A percentile compares a stretch with the other conserved stretches of the same genome.
Conservation (phyloP, 169 alveolate genomes). For the Eimeria tenella region DNA sequence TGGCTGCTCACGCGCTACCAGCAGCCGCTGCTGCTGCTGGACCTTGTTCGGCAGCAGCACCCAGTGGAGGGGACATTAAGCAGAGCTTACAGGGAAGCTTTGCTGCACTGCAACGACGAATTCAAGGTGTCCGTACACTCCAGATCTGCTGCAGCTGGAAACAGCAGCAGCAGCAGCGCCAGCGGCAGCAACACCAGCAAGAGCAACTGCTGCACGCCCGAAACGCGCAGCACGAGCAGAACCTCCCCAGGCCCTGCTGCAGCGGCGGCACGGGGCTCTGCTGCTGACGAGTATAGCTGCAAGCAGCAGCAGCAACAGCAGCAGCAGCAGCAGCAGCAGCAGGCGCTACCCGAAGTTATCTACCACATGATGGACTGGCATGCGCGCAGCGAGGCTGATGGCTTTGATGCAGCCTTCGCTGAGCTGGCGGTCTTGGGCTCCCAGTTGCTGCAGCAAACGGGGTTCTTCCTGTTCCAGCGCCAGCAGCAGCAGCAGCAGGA, state of each 20-base stretch:
- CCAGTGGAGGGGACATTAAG: conserved; percentile 55
- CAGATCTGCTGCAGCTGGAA: background rate
- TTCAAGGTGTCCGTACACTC: conserved; percentile 52
- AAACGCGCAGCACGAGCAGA: background rate
- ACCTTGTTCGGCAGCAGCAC: conserved; percentile 67
- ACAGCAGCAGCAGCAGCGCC: conserved; percentile 35
- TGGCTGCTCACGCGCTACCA: conserved; percentile 57
- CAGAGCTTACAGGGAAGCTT: conserved; percentile 41
- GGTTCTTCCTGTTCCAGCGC: conserved; percentile 62
- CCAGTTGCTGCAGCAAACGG: conserved; percentile 60
- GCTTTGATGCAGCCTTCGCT: conserved; percentile 63
- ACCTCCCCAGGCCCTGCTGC: background rate
- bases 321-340: conserved; percentile 57
- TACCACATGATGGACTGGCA: conserved; percentile 74
- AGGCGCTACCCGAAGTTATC: conserved; percentile 2
- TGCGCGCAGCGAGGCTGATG: conserved; percentile 39
- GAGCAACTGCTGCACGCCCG: background rate
- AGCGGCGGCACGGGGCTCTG: background rate
- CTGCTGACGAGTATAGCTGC: conserved; percentile 7
- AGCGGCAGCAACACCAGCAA: background rate
- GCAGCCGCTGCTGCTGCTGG: conserved; percentile 71
- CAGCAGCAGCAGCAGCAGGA: conserved; percentile 37
- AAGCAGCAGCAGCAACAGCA: conserved; percentile 29
- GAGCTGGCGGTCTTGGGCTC: conserved; percentile 41
- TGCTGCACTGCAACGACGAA: conserved; percentile 16